phyloP scores from a whole-genome alignment of 2,329 filamentous ascomycete species.

The Alternaria viburni region DNA sequence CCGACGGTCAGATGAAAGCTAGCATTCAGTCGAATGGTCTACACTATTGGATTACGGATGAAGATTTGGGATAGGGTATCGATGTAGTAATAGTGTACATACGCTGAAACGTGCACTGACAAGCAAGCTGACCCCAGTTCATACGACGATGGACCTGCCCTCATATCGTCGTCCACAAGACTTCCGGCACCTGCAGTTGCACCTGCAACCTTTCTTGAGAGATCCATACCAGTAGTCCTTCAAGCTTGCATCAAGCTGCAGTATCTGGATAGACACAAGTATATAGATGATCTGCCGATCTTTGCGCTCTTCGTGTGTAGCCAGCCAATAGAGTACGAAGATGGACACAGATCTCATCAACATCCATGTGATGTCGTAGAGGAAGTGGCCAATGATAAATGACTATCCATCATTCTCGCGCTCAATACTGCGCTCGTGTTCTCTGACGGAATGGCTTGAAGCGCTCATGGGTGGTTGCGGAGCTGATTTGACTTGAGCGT shows the following conservation, averaged over 20 bases:
- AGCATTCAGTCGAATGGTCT: background rate
- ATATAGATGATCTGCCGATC: background rate
- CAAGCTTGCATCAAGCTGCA: slow-evolving; percentile 2
- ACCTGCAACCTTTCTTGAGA: slow-evolving; percentile 6
- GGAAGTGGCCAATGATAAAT: background rate
- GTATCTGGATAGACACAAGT: background rate
- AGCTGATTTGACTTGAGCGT: background rate
- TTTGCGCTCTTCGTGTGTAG: background rate
- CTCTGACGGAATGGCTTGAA: background rate
- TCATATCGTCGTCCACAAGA: background rate
- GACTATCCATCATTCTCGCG: background rate
- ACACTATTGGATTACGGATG: background rate
- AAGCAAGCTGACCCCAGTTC: background rate
- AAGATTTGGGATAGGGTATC: background rate
- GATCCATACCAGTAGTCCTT: slow-evolving; percentile 9
- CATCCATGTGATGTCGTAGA: slow-evolving; percentile 6
- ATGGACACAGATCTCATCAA: slow-evolving; percentile 5
- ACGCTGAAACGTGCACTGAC: background rate
- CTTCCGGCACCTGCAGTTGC: slow-evolving; percentile 1
- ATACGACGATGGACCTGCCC: slow-evolving; percentile 5
- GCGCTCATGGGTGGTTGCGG: background rate
- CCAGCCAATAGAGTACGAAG: slow-evolving; percentile 2
- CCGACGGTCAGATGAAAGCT: too few species aligned
- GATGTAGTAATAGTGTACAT: background rate
- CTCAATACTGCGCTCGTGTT: background rate